Percentiles rank a stretch among this genome's conserved stretches.
These are phyloP conservation scores for Dimocarpus longan DNA, from an alignment of 345 rosid species.

Conservation along the genomic window DNA sequence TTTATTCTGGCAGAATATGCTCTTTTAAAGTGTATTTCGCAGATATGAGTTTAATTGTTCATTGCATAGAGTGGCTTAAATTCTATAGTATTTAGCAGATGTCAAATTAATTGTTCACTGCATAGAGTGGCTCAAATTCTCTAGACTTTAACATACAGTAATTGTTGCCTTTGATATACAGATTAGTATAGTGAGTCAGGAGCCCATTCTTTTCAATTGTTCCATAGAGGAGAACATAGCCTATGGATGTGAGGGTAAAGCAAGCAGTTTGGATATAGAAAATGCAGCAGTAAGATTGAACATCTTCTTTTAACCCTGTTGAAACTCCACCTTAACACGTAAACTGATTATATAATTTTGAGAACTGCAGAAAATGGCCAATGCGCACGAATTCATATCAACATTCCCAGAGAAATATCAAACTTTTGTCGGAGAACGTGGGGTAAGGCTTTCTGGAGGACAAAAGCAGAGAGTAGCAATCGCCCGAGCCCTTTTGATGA, in stretches of 20 bases:
- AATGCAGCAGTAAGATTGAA: constrained; percentile 61
- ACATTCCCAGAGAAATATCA: constrained; percentile 78
- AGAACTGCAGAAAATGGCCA: constrained; percentile 87
- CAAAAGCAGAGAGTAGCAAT: constrained; percentile 94
- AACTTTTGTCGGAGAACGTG: constrained; percentile 88
- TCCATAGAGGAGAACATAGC: constrained; percentile 63
- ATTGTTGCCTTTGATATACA: constrained; percentile 29
- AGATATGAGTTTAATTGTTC: neutral
- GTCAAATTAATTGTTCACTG: neutral
- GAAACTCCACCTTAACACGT: neutral
- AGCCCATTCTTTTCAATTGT: constrained; percentile 79
- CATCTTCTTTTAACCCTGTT: neutral
- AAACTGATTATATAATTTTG: neutral
- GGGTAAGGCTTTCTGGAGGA: constrained; percentile 91
- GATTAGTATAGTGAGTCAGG: constrained; percentile 98
- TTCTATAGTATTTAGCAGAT: neutral
- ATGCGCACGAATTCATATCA: constrained; percentile 85
- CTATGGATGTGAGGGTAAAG: constrained; percentile 70
- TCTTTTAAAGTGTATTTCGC: neutral
- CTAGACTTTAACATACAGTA: neutral
- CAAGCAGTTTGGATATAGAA: constrained; percentile 55
- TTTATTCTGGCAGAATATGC: neutral
- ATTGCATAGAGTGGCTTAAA: too few relatives aligned
- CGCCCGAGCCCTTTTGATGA: constrained; percentile 87
- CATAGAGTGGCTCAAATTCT: neutral